phyloP scores from a whole-genome alignment of 495 filamentous ascomycete genomes.

The Elasticomyces elasticus region DNA sequence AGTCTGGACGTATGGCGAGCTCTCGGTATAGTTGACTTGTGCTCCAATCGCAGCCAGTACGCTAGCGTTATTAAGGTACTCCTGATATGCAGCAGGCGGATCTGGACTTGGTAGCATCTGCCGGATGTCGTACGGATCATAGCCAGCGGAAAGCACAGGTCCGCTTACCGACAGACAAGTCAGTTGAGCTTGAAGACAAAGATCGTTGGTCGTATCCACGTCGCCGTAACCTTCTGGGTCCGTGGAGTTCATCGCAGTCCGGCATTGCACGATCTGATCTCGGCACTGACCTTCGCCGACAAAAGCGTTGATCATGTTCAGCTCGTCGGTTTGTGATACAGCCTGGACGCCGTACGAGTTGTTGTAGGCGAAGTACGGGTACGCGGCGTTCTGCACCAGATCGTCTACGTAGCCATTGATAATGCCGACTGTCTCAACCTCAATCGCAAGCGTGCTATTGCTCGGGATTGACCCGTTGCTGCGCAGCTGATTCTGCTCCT shows the following conservation, averaged over 20 bases:
- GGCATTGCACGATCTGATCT: slow-evolving; percentile 23
- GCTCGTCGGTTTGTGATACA: slow-evolving; percentile 21
- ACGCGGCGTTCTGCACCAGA: slow-evolving; percentile 27
- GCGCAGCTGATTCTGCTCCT: slow-evolving; percentile 34
- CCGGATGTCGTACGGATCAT: slow-evolving; percentile 29
- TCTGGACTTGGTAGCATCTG: slow-evolving; percentile 20
- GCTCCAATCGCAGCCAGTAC: slow-evolving; percentile 31
- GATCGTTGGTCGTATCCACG: slow-evolving; percentile 19
- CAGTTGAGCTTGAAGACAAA: slow-evolving; percentile 21
- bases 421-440: slow-evolving; percentile 35
- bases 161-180: slow-evolving; percentile 13
- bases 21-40: slow-evolving; percentile 29
- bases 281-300: slow-evolving; percentile 18
- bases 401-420: slow-evolving; percentile 37
- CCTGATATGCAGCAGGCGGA: slow-evolving; percentile 26
- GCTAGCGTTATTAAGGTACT: slow-evolving; percentile 30
- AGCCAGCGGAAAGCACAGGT: background rate
- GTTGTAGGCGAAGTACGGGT: slow-evolving; percentile 28
- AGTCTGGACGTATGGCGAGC: slow-evolving; percentile 19
- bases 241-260: slow-evolving; percentile 13
- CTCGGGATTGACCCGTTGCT: slow-evolving; percentile 27
- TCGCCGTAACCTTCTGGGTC: slow-evolving; percentile 30
- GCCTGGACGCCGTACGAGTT: slow-evolving; percentile 33
- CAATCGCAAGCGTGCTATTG: slow-evolving; percentile 35
- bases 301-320: slow-evolving; percentile 23